Conservation (phyloP, 371 early-diverging fungal genomes). For the Mortierella polycephala region DNA sequence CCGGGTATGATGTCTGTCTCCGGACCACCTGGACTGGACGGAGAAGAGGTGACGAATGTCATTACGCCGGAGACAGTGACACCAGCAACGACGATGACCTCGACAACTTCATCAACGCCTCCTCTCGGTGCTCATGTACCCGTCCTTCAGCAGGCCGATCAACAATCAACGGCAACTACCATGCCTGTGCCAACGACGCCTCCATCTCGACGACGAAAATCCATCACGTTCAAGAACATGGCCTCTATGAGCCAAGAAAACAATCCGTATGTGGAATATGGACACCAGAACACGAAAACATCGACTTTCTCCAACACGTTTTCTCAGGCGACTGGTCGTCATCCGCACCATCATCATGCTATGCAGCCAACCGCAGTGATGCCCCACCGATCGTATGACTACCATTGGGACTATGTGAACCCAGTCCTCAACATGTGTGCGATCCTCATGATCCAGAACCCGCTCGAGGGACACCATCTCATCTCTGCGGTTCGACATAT, state of each 20-base stretch:
- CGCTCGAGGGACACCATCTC: conserved; percentile 31
- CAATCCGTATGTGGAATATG: conserved; percentile 13
- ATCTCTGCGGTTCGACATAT: conserved; percentile 36
- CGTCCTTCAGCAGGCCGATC: no score
- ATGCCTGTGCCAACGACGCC: neutral
- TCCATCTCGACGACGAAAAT: conserved; percentile 3
- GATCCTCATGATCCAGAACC: conserved; percentile 43
- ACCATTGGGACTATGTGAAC: conserved; percentile 35
- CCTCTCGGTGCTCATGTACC: no score
- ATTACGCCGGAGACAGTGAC: neutral
- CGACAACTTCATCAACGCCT: neutral
- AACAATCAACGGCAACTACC: no score
- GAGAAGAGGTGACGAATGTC: neutral
- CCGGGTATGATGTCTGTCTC: neutral
- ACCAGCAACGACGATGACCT: neutral
- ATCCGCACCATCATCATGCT: neutral
- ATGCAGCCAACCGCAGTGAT: neutral
- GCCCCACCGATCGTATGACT: neutral
- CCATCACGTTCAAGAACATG: conserved; percentile 6
- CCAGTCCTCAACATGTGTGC: conserved; percentile 46
- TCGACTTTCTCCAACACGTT: neutral
- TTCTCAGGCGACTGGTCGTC: neutral
- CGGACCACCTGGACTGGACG: no score
- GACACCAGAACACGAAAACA: neutral
- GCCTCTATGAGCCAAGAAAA: conserved; percentile 13